phyloP scores from a whole-genome alignment of 768 basidiomycete genomes.

The Boletus rubroflammeus region DNA sequence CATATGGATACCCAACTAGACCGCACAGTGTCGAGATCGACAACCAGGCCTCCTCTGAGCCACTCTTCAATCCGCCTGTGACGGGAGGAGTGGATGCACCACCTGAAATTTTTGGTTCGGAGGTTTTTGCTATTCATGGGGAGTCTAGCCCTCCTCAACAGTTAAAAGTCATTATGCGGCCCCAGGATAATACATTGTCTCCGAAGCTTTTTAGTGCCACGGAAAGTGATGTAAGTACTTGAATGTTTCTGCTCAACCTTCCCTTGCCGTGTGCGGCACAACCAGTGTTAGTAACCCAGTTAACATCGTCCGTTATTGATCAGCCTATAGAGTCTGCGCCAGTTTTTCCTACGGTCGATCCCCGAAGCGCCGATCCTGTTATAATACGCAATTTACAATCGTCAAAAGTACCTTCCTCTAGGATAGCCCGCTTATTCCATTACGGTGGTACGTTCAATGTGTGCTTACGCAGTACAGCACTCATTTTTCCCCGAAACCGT shows the following conservation, averaged over 20 bases:
- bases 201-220: not conserved
- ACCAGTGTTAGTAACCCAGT: not conserved
- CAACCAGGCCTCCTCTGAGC: not conserved
- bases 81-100: not conserved
- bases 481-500: not conserved
- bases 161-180: too few relatives aligned
- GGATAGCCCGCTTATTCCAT: constrained; percentile 86
- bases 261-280: not conserved
- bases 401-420: constrained; percentile 88
- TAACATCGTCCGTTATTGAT: not conserved
- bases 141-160: not conserved
- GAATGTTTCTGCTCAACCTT: not conserved
- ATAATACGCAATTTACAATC: constrained; percentile 54
- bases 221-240: constrained; percentile 7
- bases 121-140: not conserved
- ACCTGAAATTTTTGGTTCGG: not conserved
- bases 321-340: constrained; percentile 3
- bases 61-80: too few relatives aligned
- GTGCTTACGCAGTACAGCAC: not conserved
- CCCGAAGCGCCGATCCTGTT: not conserved
- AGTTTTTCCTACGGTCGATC: not conserved
- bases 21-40: not conserved
- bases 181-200: not conserved
- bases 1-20: not conserved
- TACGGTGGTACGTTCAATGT: constrained; percentile 68